Conservation (phyloP, 768 basidiomycete genomes). For the Pisolithus marmoratus region DNA sequence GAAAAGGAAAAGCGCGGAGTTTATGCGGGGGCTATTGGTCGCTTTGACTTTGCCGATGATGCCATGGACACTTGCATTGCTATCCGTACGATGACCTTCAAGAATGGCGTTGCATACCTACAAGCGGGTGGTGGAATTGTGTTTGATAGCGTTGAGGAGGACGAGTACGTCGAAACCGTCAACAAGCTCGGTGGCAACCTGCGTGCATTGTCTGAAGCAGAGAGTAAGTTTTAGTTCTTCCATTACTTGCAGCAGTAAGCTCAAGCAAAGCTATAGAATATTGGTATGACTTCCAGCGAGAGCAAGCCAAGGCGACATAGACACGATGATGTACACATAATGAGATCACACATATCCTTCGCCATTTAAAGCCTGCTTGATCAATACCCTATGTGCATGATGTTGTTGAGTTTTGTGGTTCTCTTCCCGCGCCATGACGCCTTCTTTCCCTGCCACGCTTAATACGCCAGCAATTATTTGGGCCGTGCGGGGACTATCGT, state of each 20-base stretch:
- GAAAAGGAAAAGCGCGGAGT: conserved; percentile 90
- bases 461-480: conserved; percentile 88
- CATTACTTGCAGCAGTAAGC: not conserved
- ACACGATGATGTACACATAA: conserved; percentile 5
- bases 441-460: conserved; percentile 82
- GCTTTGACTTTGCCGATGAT: conserved; percentile 92
- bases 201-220: conserved; percentile 78
- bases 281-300: conserved; percentile 63
- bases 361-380: conserved; percentile 20
- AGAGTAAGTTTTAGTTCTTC: conserved; percentile 53
- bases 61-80: conserved; percentile 99
- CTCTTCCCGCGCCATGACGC: conserved; percentile 42
- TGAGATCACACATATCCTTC: conserved; percentile 9
- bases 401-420: conserved; percentile 19
- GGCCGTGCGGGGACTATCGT: conserved; percentile 86
- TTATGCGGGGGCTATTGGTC: conserved; percentile 97
- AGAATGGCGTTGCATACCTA: conserved; percentile 83
- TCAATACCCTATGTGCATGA: conserved; percentile 21
- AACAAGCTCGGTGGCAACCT: conserved; percentile 91
- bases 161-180: conserved; percentile 94
- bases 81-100: conserved; percentile 97
- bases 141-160: conserved; percentile 93
- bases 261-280: conserved; percentile 44
- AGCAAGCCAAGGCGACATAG: conserved; percentile 27
- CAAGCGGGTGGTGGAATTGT: conserved; percentile 98